Evolutionary conservation across 2,329 filamentous ascomycete genomes (phyloP), one percentile per base, ranked within the genome.

Genomic region (Verticillium nonalfalfae): DNA sequence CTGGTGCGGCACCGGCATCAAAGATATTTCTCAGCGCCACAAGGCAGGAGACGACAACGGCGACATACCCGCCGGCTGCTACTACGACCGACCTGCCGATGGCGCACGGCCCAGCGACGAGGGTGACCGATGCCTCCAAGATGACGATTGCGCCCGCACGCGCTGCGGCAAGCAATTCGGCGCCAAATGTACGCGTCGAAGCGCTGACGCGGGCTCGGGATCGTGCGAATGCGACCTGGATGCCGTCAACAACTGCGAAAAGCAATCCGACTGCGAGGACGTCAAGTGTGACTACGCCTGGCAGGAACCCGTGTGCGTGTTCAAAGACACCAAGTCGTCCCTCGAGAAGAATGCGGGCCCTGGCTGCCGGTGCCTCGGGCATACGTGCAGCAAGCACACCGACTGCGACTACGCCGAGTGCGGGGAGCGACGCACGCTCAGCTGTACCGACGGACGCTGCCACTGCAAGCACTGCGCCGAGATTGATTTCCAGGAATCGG

Each of bases 1-100:
- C 9, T 66, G 65, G 65, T 66, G 65, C 56, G 3, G 15, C 26
- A 9, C 11, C 9, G n/a, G 26, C 35, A 13, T 39, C 4, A 21
- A 38, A 15, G 4, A n/a, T 5, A 4, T 26, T 38, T 21, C 35
- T 18, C 10, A 14, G 31, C 14, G 13, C 21, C 3, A 26, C 15
- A 18, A 3, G 21, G 15, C 14, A 34, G 55, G 36, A 10, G 13
- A 36, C 59, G 4, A 31, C 11, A 10, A n/a, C 4, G 15, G 7
- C 52, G 9, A 63, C 38, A 1, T 21, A 38, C 31, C 58, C 59
- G 1, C 38, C 14, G 58, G 55, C 18, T 56, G 50, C 57, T 18
- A 62, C 5, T 56, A 59, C 1, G 36, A 56, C 3, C 39, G 60
- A 3, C 15, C 40, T 3, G n/a, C 56, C 1, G 57, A 52, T 21